Conservation (phyloP, 352 stramenopile species). For the Saprolegnia parasitica region DNA sequence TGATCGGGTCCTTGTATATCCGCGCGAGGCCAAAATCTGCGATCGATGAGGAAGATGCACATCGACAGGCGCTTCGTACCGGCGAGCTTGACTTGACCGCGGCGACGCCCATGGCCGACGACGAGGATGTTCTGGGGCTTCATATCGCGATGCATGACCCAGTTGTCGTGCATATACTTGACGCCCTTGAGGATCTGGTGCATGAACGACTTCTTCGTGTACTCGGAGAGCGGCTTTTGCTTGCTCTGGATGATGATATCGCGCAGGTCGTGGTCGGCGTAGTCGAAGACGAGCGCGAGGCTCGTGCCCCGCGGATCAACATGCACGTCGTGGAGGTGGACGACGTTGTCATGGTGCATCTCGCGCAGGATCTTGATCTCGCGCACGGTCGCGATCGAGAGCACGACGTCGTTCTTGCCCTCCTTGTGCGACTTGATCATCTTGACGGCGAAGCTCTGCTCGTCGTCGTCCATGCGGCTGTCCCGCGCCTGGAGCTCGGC, state of each 20-base stretch:
- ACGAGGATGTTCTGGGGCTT: slow-evolving; percentile 92
- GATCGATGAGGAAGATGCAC: slow-evolving; percentile 8
- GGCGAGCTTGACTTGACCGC: slow-evolving; percentile 78
- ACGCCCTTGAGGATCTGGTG: slow-evolving; percentile 90
- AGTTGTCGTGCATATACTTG: slow-evolving; percentile 91
- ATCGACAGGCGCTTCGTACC: slow-evolving; percentile 30
- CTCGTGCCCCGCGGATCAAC: slow-evolving; percentile 79
- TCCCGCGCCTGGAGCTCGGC: slow-evolving; percentile 46
- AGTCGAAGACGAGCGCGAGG: slow-evolving; percentile 85
- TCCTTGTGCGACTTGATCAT: slow-evolving; percentile 88
- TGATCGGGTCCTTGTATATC: slow-evolving; percentile 86
- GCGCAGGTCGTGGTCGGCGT: slow-evolving; percentile 85
- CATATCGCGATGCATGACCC: slow-evolving; percentile 92
- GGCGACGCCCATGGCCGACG: slow-evolving; percentile 74
- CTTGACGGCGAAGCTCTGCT: slow-evolving; percentile 84
- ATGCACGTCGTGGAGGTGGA: slow-evolving; percentile 82
- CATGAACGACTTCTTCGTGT: slow-evolving; percentile 90
- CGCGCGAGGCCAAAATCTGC: slow-evolving; percentile 82
- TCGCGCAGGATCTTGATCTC: slow-evolving; percentile 88
- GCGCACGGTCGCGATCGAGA: slow-evolving; percentile 82
- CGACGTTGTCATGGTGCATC: slow-evolving; percentile 83
- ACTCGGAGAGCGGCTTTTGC: slow-evolving; percentile 84
- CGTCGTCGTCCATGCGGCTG: slow-evolving; percentile 49
- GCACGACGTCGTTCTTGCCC: slow-evolving; percentile 84
- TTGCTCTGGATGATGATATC: slow-evolving; percentile 87